Percentiles rank a stretch among this genome's conserved stretches.
Evolutionary conservation across 257 asterid species (phyloP).

Genomic region (Osmanthus fragrans): DNA sequence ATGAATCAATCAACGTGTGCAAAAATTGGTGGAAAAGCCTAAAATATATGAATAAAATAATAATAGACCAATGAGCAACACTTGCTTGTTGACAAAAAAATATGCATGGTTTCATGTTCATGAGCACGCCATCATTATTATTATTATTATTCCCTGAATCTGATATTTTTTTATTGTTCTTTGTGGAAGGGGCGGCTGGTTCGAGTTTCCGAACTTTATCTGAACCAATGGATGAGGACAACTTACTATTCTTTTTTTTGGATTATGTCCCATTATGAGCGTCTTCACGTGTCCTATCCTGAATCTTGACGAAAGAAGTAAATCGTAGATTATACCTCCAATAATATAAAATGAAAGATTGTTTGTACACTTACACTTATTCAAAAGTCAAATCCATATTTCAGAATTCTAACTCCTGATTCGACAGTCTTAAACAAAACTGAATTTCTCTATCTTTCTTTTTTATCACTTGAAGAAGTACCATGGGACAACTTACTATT

Average conservation of each 20-base stretch:
- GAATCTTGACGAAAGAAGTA: too few relatives aligned
- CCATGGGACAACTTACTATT: not conserved
- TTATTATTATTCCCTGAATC: not conserved
- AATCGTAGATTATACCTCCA: too few relatives aligned
- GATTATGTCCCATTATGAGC: too few relatives aligned
- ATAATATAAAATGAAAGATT: too few relatives aligned
- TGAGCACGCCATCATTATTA: not conserved
- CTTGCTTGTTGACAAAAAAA: not conserved
- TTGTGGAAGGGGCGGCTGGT: not conserved
- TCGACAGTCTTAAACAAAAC: too few relatives aligned
- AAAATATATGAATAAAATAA: not conserved
- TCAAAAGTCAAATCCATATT: too few relatives aligned
- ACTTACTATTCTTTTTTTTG: not conserved
- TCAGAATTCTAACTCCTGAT: too few relatives aligned
- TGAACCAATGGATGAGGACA: not conserved
- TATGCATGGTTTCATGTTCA: not conserved
- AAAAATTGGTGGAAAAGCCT: not conserved
- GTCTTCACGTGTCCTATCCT: too few relatives aligned
- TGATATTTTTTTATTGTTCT: not conserved
- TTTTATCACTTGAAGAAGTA: too few relatives aligned
- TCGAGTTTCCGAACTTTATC: not conserved
- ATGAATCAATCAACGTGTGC: not conserved
- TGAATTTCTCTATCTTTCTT: too few relatives aligned
- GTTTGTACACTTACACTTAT: too few relatives aligned
- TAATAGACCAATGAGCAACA: not conserved